These are phyloP conservation scores for Hapsidospora chrysogenum DNA, from an alignment of 495 filamentous ascomycete species.

Conservation along the genomic window DNA sequence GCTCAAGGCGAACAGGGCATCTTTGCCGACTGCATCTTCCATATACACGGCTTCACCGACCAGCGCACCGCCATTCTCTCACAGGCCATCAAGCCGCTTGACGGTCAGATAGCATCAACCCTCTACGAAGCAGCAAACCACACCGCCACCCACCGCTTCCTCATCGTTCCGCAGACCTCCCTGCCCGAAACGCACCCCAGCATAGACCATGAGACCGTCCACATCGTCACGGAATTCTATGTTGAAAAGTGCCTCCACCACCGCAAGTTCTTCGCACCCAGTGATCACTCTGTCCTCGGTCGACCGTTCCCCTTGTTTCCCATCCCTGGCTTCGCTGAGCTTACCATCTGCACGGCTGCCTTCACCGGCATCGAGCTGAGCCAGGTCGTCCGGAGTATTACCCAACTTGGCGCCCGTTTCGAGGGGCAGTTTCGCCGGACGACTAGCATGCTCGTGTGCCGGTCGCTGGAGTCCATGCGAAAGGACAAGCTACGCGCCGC, in stretches of 20 bases:
- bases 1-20: conserved; percentile 19
- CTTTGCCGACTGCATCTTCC: conserved; percentile 42
- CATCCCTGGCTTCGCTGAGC: conserved; percentile 44
- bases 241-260: conserved; percentile 72
- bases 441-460: conserved; percentile 54
- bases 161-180: conserved; percentile 33
- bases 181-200: conserved; percentile 20
- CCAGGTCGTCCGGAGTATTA: conserved; percentile 60
- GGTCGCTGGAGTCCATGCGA: conserved; percentile 31
- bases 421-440: conserved; percentile 52
- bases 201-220: conserved; percentile 17
- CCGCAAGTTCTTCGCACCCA: conserved; percentile 52
- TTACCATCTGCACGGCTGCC: conserved; percentile 63
- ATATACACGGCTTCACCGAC: conserved; percentile 42
- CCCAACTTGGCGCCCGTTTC: conserved; percentile 62
- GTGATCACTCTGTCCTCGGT: conserved; percentile 47
- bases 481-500: conserved; percentile 68
- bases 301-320: conserved; percentile 56
- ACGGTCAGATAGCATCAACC: conserved; percentile 23
- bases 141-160: conserved; percentile 19
- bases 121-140: conserved; percentile 20
- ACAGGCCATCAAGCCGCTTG: conserved; percentile 25
- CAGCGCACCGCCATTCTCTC: conserved; percentile 24
- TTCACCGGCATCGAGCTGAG: conserved; percentile 74
- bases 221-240: conserved; percentile 78